A percentile compares a stretch with the other conserved stretches of the same genome.
These are phyloP conservation scores for Globisporangium radiosum DNA, from an alignment of 352 stramenopile species.

Conservation along the genomic window DNA sequence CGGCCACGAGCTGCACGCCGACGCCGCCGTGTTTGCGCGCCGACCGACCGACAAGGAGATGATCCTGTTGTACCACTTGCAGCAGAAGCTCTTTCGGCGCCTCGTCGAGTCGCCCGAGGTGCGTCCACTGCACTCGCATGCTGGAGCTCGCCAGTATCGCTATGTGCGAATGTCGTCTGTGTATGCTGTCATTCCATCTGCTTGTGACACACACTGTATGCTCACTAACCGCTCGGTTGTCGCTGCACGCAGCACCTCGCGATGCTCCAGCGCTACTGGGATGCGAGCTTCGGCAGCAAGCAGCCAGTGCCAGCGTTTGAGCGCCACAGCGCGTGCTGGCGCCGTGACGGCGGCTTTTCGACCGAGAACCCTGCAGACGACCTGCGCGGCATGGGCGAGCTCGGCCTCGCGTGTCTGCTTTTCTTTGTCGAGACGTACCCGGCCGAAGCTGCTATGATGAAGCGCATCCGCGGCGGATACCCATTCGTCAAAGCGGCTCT, in stretches of 20 bases:
- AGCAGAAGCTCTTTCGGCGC: conserved; percentile 47
- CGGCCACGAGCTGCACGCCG: conserved; percentile 18
- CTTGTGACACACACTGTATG: no score
- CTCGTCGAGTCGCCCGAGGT: conserved; percentile 64
- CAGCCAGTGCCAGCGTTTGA: conserved; percentile 24
- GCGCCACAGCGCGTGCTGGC: conserved; percentile 39
- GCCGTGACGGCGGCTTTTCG: conserved; percentile 35
- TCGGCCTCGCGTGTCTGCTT: conserved; percentile 58
- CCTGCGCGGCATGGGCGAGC: conserved; percentile 44
- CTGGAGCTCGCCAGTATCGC: neutral
- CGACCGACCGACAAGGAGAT: conserved; percentile 56
- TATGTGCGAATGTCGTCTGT: neutral
- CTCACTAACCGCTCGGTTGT: no score
- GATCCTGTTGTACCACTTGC: conserved; percentile 51
- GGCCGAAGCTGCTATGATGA: conserved; percentile 61
- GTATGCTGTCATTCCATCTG: no score
- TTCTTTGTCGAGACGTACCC: conserved; percentile 58
- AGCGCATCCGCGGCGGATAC: conserved; percentile 43
- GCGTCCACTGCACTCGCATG: neutral
- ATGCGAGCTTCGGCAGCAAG: conserved; percentile 26
- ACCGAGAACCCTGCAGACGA: conserved; percentile 45
- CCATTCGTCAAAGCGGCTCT: conserved; percentile 57
- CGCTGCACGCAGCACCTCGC: conserved; percentile 31
- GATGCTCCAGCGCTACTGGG: conserved; percentile 59
- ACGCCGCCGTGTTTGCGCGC: conserved; percentile 31